A percentile compares a stretch with the other conserved stretches of the same genome.
These are phyloP conservation scores for Neurospora africana DNA, from an alignment of 495 filamentous ascomycete genomes.

Conservation along the genomic window DNA sequence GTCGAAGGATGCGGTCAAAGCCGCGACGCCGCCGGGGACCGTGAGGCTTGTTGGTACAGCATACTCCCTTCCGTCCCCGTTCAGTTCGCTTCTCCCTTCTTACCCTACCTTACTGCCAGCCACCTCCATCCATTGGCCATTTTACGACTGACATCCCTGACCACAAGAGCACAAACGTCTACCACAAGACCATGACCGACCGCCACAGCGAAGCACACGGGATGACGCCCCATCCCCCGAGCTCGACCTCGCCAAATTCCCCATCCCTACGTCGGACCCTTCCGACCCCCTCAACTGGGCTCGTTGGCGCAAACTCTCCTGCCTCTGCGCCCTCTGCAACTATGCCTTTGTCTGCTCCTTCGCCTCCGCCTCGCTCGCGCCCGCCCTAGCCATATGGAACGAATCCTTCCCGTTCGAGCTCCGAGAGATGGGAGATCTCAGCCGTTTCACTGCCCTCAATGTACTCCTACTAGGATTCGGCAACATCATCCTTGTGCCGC, in stretches of 20 bases:
- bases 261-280: constrained; percentile 16
- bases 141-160: background rate
- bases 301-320: constrained; percentile 16
- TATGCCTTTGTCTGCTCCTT: constrained; percentile 24
- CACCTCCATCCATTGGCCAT: too few relatives aligned
- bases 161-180: constrained; percentile 6
- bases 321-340: constrained; percentile 11
- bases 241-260: constrained; percentile 8
- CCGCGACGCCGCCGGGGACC: constrained; percentile 21
- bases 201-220: background rate
- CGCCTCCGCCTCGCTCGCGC: constrained; percentile 14
- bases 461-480: constrained; percentile 17
- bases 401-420: constrained; percentile 10
- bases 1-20: constrained; percentile 13
- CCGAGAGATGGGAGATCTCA: constrained; percentile 10
- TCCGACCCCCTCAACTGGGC: constrained; percentile 25
- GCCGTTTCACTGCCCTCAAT: constrained; percentile 19
- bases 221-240: background rate
- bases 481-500: constrained; percentile 41
- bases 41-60: constrained; percentile 18
- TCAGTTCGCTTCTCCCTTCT: too few relatives aligned
- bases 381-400: constrained; percentile 21
- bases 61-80: too few relatives aligned
- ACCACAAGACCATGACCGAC: background rate
- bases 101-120: too few relatives aligned